phyloP scores from a whole-genome alignment of 1,284 basidiomycete species.

The Heterobasidion parviporum region DNA sequence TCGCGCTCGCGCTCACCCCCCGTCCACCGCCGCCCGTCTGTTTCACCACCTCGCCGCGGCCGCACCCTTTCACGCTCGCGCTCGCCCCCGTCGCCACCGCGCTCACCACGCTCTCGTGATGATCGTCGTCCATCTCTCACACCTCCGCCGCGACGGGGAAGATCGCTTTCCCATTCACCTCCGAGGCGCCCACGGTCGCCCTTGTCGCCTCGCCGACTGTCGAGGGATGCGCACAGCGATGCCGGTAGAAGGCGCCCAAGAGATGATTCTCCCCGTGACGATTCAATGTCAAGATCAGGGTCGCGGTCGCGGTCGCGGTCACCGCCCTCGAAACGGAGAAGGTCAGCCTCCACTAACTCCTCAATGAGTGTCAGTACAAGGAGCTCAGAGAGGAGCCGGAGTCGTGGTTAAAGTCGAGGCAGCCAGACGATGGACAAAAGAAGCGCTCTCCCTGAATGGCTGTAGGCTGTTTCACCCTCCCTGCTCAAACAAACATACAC shows the following conservation, averaged over 20 bases:
- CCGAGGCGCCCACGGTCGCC: slow-evolving; percentile 6
- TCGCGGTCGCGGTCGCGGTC: slow-evolving; percentile 4
- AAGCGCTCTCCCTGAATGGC: too few relatives aligned
- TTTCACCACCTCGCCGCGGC: slow-evolving; percentile 28
- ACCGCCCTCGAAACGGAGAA: slow-evolving; percentile 1
- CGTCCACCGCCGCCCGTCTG: slow-evolving; percentile 25
- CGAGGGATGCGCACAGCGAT: background rate
- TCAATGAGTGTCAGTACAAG: slow-evolving; percentile 14
- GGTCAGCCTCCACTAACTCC: slow-evolving; percentile 10
- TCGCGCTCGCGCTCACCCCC: slow-evolving; percentile 21
- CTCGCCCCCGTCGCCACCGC: slow-evolving; percentile 16
- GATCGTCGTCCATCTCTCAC: slow-evolving; percentile 16
- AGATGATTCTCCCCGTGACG: background rate
- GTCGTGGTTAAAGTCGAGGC: slow-evolving; percentile 7
- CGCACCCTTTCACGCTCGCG: slow-evolving; percentile 29
- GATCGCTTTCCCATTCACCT: slow-evolving; percentile 11
- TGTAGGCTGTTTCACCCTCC: too few relatives aligned
- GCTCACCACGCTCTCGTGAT: slow-evolving; percentile 13
- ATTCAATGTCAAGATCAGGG: background rate
- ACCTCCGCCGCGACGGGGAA: slow-evolving; percentile 10
- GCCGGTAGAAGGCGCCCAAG: background rate
- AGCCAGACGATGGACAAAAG: background rate
- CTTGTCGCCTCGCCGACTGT: background rate
- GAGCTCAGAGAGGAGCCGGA: slow-evolving; percentile 8
- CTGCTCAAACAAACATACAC: too few relatives aligned